A percentile compares a stretch with the other conserved stretches of the same genome.
phyloP scores from a whole-genome alignment of 345 rosid genomes.

The Turritis glabra region DNA sequence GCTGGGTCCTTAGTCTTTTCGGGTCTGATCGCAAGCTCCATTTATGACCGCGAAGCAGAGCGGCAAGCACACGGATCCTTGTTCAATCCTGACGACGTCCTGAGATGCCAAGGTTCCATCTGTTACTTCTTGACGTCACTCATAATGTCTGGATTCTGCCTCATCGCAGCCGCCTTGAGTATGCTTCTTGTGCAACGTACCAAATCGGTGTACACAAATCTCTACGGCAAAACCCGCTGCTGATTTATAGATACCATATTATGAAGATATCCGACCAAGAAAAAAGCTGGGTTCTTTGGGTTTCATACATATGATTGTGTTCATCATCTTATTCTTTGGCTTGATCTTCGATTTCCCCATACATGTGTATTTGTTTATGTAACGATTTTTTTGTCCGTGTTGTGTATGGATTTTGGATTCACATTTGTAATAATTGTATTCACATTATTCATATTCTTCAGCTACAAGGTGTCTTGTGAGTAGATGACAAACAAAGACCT shows the following conservation, averaged over 20 bases:
- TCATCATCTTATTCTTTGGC: constrained; percentile 24
- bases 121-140: constrained; percentile 84
- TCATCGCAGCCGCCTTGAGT: constrained; percentile 64
- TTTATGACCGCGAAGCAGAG: constrained; percentile 81
- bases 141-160: constrained; percentile 80
- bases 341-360: constrained; percentile 1
- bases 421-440: not conserved
- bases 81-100: constrained; percentile 46
- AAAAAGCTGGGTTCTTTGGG: not conserved
- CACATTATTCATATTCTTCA: constrained; percentile 7
- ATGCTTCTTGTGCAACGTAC: constrained; percentile 74
- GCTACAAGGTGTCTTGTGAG: not conserved
- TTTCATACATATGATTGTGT: constrained; percentile 4
- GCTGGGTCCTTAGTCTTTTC: constrained; percentile 86
- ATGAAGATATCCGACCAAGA: not conserved
- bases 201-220: constrained; percentile 60
- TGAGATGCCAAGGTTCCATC: constrained; percentile 66
- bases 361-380: constrained; percentile 11
- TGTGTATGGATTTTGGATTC: constrained; percentile 19
- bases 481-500: not conserved
- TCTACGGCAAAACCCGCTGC: constrained; percentile 60
- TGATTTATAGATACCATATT: constrained; percentile 23
- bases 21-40: constrained; percentile 73
- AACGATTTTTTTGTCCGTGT: not conserved
- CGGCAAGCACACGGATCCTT: constrained; percentile 54